Base-by-base conservation (phyloP, 352 stramenopile genomes). In the Globisporangium okanoganense region DNA sequence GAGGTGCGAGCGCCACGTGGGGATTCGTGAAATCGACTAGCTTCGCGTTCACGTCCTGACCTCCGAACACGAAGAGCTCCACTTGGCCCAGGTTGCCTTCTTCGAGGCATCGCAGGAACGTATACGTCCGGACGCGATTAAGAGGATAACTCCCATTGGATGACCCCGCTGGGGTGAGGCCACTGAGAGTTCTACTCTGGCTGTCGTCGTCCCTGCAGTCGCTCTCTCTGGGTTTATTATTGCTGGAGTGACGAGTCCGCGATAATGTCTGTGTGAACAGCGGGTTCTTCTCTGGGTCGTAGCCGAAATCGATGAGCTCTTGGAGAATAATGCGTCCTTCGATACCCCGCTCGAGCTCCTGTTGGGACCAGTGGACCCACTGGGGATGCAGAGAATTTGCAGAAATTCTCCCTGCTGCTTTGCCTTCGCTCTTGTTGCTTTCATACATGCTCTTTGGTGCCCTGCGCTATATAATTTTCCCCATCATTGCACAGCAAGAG, bases 291-390 rank as follows among this genome's bases (percentile, higher is more conserved):
- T 78, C 63, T 0, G 78, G 67, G 16, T 81, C 65, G 40, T 79
- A 92, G 1, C 82, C 82, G 29, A 77, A 69, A 5, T 58, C 53
- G 0, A 80, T 54, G 25, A 92, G 73, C 49, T 87, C 79, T 0
- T 72, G 65, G 25, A 92, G 64, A 3, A 90, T 73, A n/a, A 85
- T 52, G 33, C 65, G 69, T 3, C 82, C 79, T 41, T 82, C 65
- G 44, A 92, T 92, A 10, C 79, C 82, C 31, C 80, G 69, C 33
- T 66, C 55, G 27, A 89, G 56, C 54, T 90, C 78, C 45, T 85
- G 73, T 22, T 88, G 78, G 12, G 74, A 75, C 82, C 79, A 92
- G 57, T 83, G 75, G 47, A 72, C 74, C 82, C 82, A 92, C 58
- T 78, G 66, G 0, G 82, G 78, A 20, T 89, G 70, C 7, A 92